Evolutionary conservation across 2,329 filamentous ascomycete species (phyloP), one percentile per base, ranked within the genome.

Genomic region (Fusarium clavum): DNA sequence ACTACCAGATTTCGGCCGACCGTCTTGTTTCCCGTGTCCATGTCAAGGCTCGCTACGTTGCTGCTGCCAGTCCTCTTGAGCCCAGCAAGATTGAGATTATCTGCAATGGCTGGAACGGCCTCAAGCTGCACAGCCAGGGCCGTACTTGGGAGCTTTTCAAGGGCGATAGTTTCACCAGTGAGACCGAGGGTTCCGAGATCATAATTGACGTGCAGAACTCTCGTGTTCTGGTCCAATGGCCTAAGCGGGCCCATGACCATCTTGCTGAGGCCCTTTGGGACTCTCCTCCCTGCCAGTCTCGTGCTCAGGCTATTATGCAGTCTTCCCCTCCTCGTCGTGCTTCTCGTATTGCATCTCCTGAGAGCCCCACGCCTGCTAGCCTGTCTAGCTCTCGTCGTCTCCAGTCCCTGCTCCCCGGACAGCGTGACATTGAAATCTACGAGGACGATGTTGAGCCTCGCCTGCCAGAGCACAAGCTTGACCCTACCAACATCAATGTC

Each of bases 181-280:
- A 97, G 81, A 94, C 94, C 30, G 93, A 94, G 77, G 89, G 91
- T 71, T 90, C 90, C 20, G 94, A 97, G 76, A 94, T 99, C 79
- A 97, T 99, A 90, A 84, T 99, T 69, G 94, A 98, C 79, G 94
- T 98, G 44, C 94, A 97, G 76, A 94, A 97, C 78, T 91, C 94
- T 57, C 92, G 96, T 69, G 94, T 98, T 46, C 86, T 97, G 79
- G 84, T 99, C 67, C 89, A 91, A 77, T 98, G 96, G 95, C 96
- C 96, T 46, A 88, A 82, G 80, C 85, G 77, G 81, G 75, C 79
- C 83, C 76, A 81, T 75, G 86, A 82, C 27, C 83, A 83, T 66
- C 81, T 88, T 66, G 90, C 89, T 12, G 90, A 93, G 71, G 90
- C 88, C n/a, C 88, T 86, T 13, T 94, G 92, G 86, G 93, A 94